Conservation (phyloP, 306 rosid genomes). For the Prosopis cineraria region DNA sequence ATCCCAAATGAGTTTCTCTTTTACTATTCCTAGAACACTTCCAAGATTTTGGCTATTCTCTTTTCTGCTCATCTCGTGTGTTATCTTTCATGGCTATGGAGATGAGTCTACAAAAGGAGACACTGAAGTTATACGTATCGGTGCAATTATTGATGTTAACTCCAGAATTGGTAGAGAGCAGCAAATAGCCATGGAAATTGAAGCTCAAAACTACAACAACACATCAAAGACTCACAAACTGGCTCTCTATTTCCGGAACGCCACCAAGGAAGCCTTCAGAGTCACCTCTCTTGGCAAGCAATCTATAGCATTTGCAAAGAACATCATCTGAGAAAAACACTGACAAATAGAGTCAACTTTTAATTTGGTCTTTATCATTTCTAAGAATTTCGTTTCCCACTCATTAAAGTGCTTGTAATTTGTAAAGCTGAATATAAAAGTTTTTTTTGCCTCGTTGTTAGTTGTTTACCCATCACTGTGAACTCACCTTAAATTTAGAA, state of each 20-base stretch:
- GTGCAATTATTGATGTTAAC: constrained; percentile 43
- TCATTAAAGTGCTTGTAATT: neutral
- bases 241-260: constrained; percentile 34
- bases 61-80: constrained; percentile 27
- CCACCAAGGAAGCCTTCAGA: constrained; percentile 31
- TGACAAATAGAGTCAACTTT: too few relatives aligned
- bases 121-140: constrained; percentile 36
- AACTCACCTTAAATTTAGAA: neutral
- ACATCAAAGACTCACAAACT: constrained; percentile 36
- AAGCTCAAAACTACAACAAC: constrained; percentile 41
- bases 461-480: neutral
- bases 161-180: constrained; percentile 55
- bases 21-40: neutral
- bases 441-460: neutral
- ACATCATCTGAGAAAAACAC: neutral
- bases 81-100: constrained; percentile 20
- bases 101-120: constrained; percentile 19
- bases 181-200: constrained; percentile 52
- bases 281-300: constrained; percentile 41
- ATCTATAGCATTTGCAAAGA: neutral
- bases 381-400: neutral
- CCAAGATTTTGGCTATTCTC: constrained; percentile 25
- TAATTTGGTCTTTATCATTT: neutral
- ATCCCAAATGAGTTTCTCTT: constrained; percentile 37
- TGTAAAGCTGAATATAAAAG: too few relatives aligned